Percentiles rank a stretch among this genome's conserved stretches.
Evolutionary conservation across 139 green algal genomes (phyloP).

Genomic region (Closterium sp.): DNA sequence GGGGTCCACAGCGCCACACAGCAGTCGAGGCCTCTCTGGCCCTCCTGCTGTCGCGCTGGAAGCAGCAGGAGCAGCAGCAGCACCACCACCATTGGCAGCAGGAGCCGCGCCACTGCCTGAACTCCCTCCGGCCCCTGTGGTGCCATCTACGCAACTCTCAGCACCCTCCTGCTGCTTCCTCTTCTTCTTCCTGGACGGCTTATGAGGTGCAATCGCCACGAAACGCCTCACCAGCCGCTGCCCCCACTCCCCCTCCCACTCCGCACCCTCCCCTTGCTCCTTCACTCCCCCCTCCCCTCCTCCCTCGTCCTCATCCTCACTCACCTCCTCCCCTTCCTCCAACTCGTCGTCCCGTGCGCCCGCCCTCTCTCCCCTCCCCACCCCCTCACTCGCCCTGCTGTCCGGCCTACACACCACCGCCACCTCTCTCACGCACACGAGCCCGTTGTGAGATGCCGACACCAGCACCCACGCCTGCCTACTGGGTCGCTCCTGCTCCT

Average conservation of each 20-base stretch:
- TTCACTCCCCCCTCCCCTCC: neutral
- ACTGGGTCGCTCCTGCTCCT: neutral
- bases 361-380: neutral
- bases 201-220: neutral
- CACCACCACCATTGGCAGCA: neutral
- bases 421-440: neutral
- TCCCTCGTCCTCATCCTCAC: neutral
- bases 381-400: neutral
- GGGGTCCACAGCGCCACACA: too few species aligned
- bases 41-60: neutral
- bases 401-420: neutral
- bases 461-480: neutral
- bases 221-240: neutral
- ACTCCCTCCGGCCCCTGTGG: neutral
- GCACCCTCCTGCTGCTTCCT: neutral
- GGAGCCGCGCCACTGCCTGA: neutral
- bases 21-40: neutral
- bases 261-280: neutral
- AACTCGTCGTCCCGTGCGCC: neutral
- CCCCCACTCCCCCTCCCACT: neutral
- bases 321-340: neutral
- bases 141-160: neutral
- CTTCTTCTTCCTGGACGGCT: neutral
- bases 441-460: neutral
- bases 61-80: neutral